Conservation (phyloP, 1,139 yeast species). For the Yamadazyma dushanensis region DNA sequence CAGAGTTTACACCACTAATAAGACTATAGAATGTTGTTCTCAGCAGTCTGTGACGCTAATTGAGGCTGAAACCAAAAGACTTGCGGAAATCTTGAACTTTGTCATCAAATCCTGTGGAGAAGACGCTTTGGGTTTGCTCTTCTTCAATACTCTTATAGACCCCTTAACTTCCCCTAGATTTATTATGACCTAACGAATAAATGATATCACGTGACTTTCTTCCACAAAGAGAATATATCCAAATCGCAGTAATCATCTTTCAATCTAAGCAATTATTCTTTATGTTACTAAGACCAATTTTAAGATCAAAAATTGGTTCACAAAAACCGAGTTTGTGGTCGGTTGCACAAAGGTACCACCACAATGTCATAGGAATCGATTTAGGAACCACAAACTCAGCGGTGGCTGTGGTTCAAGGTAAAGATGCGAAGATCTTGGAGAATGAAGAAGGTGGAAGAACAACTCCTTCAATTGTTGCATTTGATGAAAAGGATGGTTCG, state of each 20-base stretch:
- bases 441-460: conserved; percentile 69
- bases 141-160: background rate
- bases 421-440: conserved; percentile 57
- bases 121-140: conserved; percentile 5
- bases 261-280: too few relatives aligned
- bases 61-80: conserved; percentile 3
- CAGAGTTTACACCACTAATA: conserved; percentile 16
- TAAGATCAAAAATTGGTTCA: too few relatives aligned
- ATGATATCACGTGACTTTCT: too few relatives aligned
- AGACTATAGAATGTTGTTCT: conserved; percentile 15
- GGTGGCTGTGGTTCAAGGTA: conserved; percentile 63
- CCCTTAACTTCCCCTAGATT: background rate
- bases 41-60: conserved; percentile 10
- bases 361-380: conserved; percentile 80
- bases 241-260: too few relatives aligned
- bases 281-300: too few relatives aligned
- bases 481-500: conserved; percentile 24
- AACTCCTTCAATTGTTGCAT: conserved; percentile 73
- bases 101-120: conserved; percentile 15
- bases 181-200: background rate
- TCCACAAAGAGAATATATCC: too few relatives aligned
- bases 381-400: conserved; percentile 83
- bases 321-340: conserved; percentile 9
- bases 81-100: conserved; percentile 7
- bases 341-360: too few relatives aligned